A percentile compares a stretch with the other conserved stretches of the same genome.
These are phyloP conservation scores for Lactuca sativa DNA, from an alignment of 129 eudicot genomes.

Conservation along the genomic window DNA sequence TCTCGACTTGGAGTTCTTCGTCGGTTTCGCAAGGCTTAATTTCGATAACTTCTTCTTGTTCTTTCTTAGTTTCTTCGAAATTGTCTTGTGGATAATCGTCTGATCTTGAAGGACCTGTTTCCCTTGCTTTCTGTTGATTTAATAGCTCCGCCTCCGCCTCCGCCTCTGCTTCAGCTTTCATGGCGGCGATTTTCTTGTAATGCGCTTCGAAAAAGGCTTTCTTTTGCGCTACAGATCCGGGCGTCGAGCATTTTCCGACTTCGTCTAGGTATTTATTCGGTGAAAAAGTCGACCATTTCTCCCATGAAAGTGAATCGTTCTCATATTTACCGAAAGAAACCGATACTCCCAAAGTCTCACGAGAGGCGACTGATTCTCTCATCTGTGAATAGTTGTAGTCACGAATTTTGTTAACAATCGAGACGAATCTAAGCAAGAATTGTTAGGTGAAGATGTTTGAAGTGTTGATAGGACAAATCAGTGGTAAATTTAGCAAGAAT, in stretches of 20 bases:
- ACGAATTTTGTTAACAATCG: slow-evolving; percentile 11
- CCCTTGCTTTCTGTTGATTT: slow-evolving; percentile 48
- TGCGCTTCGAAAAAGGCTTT: slow-evolving; percentile 96
- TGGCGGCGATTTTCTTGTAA: slow-evolving; percentile 82
- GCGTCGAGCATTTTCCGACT: slow-evolving; percentile 74
- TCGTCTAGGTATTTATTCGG: slow-evolving; percentile 89
- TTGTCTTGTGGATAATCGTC: slow-evolving; percentile 25
- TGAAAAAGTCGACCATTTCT: slow-evolving; percentile 91
- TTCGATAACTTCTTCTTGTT: slow-evolving; percentile 1
- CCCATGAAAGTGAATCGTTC: slow-evolving; percentile 93
- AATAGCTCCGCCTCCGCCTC: slow-evolving; percentile 62
- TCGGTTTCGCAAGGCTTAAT: slow-evolving; percentile 11
- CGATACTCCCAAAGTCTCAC: slow-evolving; percentile 51
- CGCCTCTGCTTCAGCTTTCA: slow-evolving; percentile 69
- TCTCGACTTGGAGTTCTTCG: slow-evolving; percentile 22
- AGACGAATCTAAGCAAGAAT: background rate
- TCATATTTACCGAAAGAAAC: slow-evolving; percentile 92
- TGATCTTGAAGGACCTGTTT: slow-evolving; percentile 34
- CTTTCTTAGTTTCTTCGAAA: slow-evolving; percentile 25
- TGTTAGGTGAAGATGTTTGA: too few relatives aligned
- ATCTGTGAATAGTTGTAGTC: slow-evolving; percentile 51
- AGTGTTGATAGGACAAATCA: background rate
- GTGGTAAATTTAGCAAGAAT: slow-evolving; percentile 4
- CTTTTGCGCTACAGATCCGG: slow-evolving; percentile 98
- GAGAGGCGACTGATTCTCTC: slow-evolving; percentile 48